Conservation (phyloP, 371 early-diverging fungal species). For the Rhizopus microsporus region DNA sequence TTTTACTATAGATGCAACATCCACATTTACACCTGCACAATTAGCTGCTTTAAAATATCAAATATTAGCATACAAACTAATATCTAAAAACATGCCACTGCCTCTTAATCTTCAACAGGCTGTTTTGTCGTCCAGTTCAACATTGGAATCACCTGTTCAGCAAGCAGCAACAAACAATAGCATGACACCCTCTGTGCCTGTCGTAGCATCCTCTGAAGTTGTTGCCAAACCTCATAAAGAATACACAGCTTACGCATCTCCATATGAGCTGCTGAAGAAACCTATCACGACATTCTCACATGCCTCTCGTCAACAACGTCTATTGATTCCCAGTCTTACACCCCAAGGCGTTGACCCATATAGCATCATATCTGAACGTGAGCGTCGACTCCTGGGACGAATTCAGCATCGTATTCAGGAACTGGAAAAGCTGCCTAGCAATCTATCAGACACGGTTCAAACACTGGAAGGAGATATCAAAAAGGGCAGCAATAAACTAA, state of each 20-base stretch:
- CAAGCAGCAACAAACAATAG: conserved; percentile 7
- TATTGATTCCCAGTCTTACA: conserved; percentile 71
- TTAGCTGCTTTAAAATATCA: conserved; percentile 72
- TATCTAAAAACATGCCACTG: conserved; percentile 79
- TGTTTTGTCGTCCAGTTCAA: conserved; percentile 55
- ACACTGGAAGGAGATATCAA: conserved; percentile 17
- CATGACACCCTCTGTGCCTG: background rate
- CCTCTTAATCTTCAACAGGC: conserved; percentile 72
- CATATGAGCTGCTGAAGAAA: conserved; percentile 57
- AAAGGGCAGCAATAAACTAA: conserved; percentile 28
- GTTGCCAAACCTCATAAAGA: conserved; percentile 7
- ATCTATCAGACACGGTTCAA: conserved; percentile 21
- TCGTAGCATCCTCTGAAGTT: too few relatives aligned
- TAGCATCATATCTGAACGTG: conserved; percentile 72
- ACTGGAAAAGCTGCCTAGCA: conserved; percentile 58
- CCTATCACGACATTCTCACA: conserved; percentile 49
- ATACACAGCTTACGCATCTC: conserved; percentile 47
- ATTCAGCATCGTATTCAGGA: conserved; percentile 77
- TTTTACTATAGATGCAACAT: conserved; percentile 11
- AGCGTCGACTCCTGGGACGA: conserved; percentile 65
- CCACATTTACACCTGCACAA: conserved; percentile 63
- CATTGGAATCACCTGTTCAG: conserved; percentile 9
- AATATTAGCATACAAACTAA: conserved; percentile 78
- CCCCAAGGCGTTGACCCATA: conserved; percentile 80
- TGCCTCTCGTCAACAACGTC: conserved; percentile 69